Evolutionary conservation across 2,329 filamentous ascomycete species (phyloP), one percentile per base, ranked within the genome.

Genomic region (Calonectria montana): DNA sequence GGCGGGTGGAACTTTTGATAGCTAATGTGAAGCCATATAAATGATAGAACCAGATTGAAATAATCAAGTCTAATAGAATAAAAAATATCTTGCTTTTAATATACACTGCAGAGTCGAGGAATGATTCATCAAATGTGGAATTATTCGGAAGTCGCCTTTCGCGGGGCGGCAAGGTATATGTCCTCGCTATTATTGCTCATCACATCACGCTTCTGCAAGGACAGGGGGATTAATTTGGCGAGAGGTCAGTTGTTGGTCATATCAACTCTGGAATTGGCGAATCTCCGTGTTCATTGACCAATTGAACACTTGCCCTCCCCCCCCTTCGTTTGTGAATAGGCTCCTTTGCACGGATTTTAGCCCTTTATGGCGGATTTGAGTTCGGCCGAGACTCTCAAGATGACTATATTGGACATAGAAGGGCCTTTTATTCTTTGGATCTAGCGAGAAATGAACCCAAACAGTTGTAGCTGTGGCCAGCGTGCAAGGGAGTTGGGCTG

Each of bases 221-320:
- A 27, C 29, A 47, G 47, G 48, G 62, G 37, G 13, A 18, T n/a
- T 23, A 4, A 23, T 48, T 65, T 65, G 65, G 55, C 25, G 15
- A 61, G 45, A 67, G 43, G 21, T 48, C 23, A 47, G 39, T 43
- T 65, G 37, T 48, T 65, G 31, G 61, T 65, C 48, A 43, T n/a
- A 23, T 31, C n/a, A 41, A 70, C 57, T 15, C 67, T 70, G 29
- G 39, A 70, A 70, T 35, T 21, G 62, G 67, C 57, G 39, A 27
- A 21, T 43, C 61, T 61, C 67, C 67, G 67, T 57, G 21, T 21
- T 25, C 9, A 5, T 29, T 9, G 29, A n/a, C 67, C 67, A 70
- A 70, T 70, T 2, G 27, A 43, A 35, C 18, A 13, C 21, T 15
- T 27, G 21, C 27, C 16, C 37, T 23, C n/a, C 67, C 67, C 67